Base-by-base conservation (phyloP, 2,329 filamentous ascomycete species). In the Trichoderma brevicompactum region DNA sequence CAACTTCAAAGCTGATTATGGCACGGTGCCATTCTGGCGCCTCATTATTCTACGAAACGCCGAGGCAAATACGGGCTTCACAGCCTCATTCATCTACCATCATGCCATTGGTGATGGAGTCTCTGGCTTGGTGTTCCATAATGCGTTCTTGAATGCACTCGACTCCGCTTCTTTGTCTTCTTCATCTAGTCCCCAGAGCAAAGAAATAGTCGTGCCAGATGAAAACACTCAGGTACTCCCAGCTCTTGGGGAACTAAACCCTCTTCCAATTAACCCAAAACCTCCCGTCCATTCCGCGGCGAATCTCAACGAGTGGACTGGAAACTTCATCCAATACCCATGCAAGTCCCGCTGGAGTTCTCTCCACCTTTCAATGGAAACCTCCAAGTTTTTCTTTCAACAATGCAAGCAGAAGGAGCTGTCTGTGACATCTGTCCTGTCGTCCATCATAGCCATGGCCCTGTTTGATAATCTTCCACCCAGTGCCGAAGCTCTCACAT, bases 31-130 rank as follows among this genome's bases (percentile, higher is more conserved):
- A 41, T 55, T 55, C 19, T 55, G 36, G 52, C 52, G 19, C 2
- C 13, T 55, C 1, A 41, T 41, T 41, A 28, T 55, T 15, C 19
- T 82, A 8, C 69, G 71, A n/a, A 68, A 73, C 13, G 44, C 69
- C 13, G 68, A 66, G 8, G 64, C 71, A 38, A 17, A 68, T 2
- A 69, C 63, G 2, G 68, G 66, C 2, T 82, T 84, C 65, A 80
- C 79, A 0, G 79, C 77, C 1, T 72, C 71, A 2, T 83, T 81
- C 71, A 72, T 82, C 9, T 82, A 75, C 67, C 82, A 84, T 64
- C 82, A 83, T 72, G 79, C 77, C 2, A 73, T 83, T 56, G 78
- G 77, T 2, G 82, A 84, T 68, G 81, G 81, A 1, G 72, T 71
- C 8, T 81, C 80, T 0, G 80, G 78, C 0, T 75, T 80, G 34